These are phyloP conservation scores for Fusarium dimerum DNA, from an alignment of 2,329 filamentous ascomycete species.

Conservation along the genomic window DNA sequence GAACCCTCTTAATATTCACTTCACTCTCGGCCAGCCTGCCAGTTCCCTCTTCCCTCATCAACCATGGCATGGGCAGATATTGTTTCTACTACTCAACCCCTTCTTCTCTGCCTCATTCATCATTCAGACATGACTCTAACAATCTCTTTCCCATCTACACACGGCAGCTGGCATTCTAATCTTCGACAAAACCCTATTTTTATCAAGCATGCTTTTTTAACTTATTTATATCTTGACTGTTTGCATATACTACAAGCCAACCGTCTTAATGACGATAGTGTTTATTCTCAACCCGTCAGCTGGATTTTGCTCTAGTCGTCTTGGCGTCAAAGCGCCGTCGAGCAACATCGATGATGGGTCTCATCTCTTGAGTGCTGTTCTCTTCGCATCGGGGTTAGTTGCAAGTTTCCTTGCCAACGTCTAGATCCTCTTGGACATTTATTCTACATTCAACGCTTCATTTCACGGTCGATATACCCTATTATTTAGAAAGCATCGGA, in stretches of 20 bases:
- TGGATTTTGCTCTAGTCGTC: slow-evolving; percentile 1
- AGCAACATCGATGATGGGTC: slow-evolving; percentile 17
- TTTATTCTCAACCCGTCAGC: slow-evolving; percentile 31
- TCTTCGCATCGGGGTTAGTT: slow-evolving; percentile 1
- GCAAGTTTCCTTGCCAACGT: slow-evolving; percentile 7
- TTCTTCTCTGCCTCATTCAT: slow-evolving; percentile 10
- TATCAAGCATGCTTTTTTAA: slow-evolving; percentile 6
- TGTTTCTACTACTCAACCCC: slow-evolving; percentile 4
- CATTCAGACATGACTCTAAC: slow-evolving; percentile 4
- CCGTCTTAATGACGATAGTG: slow-evolving; percentile 35
- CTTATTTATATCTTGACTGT: slow-evolving; percentile 23
- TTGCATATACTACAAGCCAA: slow-evolving; percentile 31
- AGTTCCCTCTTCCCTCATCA: slow-evolving; percentile 3
- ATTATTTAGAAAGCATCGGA: slow-evolving; percentile 24
- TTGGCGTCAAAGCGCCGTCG: slow-evolving; percentile 2
- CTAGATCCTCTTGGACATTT: slow-evolving; percentile 26
- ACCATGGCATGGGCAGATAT: slow-evolving; percentile 3
- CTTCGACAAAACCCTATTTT: slow-evolving; percentile 23
- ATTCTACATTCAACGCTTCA: slow-evolving; percentile 29
- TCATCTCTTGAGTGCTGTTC: slow-evolving; percentile 18
- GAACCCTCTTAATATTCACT: slow-evolving; percentile 8
- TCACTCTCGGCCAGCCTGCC: slow-evolving; percentile 20
- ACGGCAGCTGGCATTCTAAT: slow-evolving; percentile 26
- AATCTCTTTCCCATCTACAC: slow-evolving; percentile 4
- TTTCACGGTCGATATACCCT: slow-evolving; percentile 35